A percentile compares a stretch with the other conserved stretches of the same genome.
Conservation (phyloP, 2,329 filamentous ascomycete species). For the Botryotinia calthae region DNA sequence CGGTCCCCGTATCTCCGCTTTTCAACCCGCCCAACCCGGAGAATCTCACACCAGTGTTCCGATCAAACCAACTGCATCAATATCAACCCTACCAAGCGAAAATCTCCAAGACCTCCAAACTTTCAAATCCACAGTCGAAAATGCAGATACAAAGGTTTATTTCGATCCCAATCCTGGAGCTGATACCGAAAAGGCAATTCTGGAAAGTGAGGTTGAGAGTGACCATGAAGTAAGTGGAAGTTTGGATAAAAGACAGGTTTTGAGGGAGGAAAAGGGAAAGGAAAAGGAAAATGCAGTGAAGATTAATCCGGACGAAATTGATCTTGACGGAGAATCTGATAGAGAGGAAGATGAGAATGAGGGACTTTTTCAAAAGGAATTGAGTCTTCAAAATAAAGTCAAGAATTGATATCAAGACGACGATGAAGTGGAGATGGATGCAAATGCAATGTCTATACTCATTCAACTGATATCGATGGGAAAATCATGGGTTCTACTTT, state of each 20-base stretch:
- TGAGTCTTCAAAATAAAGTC: neutral
- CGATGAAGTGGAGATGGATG: neutral
- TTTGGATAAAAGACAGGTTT: too few relatives aligned
- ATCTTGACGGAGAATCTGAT: neutral
- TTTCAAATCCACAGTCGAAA: neutral
- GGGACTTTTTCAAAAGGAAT: neutral
- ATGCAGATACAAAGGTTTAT: conserved; percentile 4
- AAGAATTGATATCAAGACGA: neutral
- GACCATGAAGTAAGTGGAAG: neutral
- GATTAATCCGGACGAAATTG: conserved; percentile 17
- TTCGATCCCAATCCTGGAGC: neutral
- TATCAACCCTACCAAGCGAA: neutral
- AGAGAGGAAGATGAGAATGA: neutral
- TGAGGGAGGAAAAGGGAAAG: neutral
- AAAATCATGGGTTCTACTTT: neutral
- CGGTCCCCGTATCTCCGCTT: neutral
- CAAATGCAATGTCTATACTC: neutral
- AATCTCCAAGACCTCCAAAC: neutral
- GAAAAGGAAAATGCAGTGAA: neutral
- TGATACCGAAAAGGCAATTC: neutral
- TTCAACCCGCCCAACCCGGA: neutral
- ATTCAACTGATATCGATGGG: neutral
- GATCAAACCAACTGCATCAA: neutral
- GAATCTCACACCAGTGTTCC: too few relatives aligned
- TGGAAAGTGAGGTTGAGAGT: neutral